Evolutionary conservation across 768 basidiomycete genomes (phyloP).

Genomic region (Rhodotorula sphaerocarpa): DNA sequence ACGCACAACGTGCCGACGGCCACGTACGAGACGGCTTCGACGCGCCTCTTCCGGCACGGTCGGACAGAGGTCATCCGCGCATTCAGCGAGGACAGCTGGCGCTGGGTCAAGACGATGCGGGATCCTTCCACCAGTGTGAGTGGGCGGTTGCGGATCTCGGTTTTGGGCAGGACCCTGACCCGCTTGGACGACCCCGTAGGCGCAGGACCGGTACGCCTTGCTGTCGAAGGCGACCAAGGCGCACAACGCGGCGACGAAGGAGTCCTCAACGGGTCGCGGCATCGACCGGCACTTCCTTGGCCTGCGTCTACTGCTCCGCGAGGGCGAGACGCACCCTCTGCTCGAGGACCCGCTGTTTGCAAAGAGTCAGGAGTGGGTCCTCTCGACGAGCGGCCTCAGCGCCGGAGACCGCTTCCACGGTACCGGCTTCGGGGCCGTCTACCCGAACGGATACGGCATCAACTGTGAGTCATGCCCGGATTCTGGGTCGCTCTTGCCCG

Average conservation of each 20-base stretch:
- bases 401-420: conserved; percentile 78
- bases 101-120: conserved; percentile 68
- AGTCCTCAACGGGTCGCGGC: conserved; percentile 70
- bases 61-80: conserved; percentile 83
- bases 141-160: conserved; percentile 26
- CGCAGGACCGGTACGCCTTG: conserved; percentile 47
- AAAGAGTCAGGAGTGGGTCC: conserved; percentile 70
- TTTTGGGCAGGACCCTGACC: background rate
- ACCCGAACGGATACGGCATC: conserved; percentile 82
- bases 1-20: conserved; percentile 69
- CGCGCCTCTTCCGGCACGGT: conserved; percentile 74
- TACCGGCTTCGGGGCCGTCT: conserved; percentile 79
- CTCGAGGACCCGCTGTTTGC: conserved; percentile 72
- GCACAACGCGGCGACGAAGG: conserved; percentile 64
- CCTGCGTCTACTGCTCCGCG: conserved; percentile 56
- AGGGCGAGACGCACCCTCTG: conserved; percentile 55
- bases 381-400: conserved; percentile 82
- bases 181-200: conserved; percentile 36
- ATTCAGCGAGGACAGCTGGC: conserved; percentile 61
- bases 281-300: conserved; percentile 89
- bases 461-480: conserved; percentile 55
- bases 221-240: conserved; percentile 62
- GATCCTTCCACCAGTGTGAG: conserved; percentile 44
- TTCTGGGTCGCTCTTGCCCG: no score
- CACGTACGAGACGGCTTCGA: conserved; percentile 86